phyloP scores from a whole-genome alignment of 2,329 filamentous ascomycete genomes.

The Epicoccum sorghinum region DNA sequence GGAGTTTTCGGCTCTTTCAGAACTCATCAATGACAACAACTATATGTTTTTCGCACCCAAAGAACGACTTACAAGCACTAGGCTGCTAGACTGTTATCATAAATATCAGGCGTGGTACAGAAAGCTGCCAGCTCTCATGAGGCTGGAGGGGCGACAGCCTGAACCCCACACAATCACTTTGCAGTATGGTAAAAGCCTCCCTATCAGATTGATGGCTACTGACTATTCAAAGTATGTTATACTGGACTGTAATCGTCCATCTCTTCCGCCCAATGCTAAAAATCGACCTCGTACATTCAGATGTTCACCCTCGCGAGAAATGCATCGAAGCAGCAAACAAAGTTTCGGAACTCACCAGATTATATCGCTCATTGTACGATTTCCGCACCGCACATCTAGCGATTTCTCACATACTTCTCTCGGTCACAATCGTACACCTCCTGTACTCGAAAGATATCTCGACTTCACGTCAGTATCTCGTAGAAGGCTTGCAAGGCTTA shows the following conservation, averaged over 20 bases:
- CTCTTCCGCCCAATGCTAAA: conserved; percentile 77
- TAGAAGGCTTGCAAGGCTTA: conserved; percentile 51
- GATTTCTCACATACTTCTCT: conserved; percentile 50
- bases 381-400: conserved; percentile 49
- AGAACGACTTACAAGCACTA: conserved; percentile 66
- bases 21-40: conserved; percentile 74
- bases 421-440: conserved; percentile 53
- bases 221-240: conserved; percentile 61
- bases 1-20: conserved; percentile 72
- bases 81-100: conserved; percentile 68
- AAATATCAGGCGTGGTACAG: conserved; percentile 76
- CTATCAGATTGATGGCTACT: conserved; percentile 7
- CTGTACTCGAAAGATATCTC: conserved; percentile 50
- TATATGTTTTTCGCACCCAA: conserved; percentile 76
- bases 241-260: conserved; percentile 72
- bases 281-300: conserved; percentile 62
- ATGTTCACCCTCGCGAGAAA: conserved; percentile 68
- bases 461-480: conserved; percentile 46
- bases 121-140: conserved; percentile 67
- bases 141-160: conserved; percentile 56
- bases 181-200: conserved; percentile 63
- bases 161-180: conserved; percentile 75
- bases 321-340: conserved; percentile 60
- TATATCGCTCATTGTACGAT: conserved; percentile 53
- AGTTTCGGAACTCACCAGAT: conserved; percentile 50